phyloP scores from a whole-genome alignment of 441 rosid species.

The Brassica hybrid region DNA sequence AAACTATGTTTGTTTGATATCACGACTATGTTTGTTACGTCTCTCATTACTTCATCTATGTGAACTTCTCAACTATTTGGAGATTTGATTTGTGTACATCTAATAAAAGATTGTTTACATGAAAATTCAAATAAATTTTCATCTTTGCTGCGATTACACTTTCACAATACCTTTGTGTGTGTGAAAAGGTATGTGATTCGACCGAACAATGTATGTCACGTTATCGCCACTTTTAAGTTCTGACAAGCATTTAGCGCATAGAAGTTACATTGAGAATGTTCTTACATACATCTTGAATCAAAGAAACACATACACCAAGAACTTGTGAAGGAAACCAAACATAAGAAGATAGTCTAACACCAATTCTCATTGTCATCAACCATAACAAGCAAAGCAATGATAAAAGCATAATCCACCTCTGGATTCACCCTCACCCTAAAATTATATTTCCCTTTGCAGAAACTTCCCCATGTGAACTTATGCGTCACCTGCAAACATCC shows the following conservation, averaged over 20 bases:
- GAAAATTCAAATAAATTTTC: not conserved
- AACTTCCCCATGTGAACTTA: constrained; percentile 64
- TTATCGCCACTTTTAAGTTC: not conserved
- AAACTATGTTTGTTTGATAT: constrained; percentile 31
- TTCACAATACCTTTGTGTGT: not conserved
- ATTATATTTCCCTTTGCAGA: constrained; percentile 70
- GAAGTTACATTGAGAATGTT: not conserved
- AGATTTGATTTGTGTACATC: constrained; percentile 5
- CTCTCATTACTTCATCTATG: constrained; percentile 22
- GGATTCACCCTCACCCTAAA: constrained; percentile 65
- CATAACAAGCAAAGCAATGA: constrained; percentile 62
- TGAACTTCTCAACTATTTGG: constrained; percentile 25
- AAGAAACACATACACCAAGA: not conserved
- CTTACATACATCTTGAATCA: not conserved
- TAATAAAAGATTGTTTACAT: not conserved
- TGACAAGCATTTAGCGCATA: not conserved
- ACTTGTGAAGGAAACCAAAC: not conserved
- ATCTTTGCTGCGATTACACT: not conserved
- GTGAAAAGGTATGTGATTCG: not conserved
- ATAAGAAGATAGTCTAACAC: constrained; percentile 24
- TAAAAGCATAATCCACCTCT: constrained; percentile 80
- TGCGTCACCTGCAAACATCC: constrained; percentile 51
- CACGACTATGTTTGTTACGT: constrained; percentile 22
- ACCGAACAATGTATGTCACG: not conserved
- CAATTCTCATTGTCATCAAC: constrained; percentile 55